Evolutionary conservation across 2,329 filamentous ascomycete species (phyloP), one percentile per base, ranked within the genome.

Genomic region (Calonectria pseudoturangicola): DNA sequence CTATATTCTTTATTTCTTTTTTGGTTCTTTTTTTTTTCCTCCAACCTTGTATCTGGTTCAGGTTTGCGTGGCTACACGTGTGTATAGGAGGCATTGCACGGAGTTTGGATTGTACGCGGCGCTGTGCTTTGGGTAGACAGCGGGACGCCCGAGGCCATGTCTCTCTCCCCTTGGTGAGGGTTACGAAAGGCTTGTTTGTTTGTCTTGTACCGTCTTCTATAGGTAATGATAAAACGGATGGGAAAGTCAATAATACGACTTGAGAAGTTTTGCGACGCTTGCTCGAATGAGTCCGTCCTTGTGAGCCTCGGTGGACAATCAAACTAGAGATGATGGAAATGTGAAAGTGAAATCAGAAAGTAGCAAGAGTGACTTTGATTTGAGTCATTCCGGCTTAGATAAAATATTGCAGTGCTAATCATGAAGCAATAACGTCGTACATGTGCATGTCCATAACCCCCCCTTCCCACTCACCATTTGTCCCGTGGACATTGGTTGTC

Each of bases 51-150:
- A 67, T 64, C 39, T 68, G 47, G 64, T 50, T 58, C 50, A 39
- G 64, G 68, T 69, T 51, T 62, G 63, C 74, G 75, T 77, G 76
- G 70, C 72, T 70, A 54, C 69, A 73, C 74, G 72, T 74, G 70
- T 80, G 76, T 80, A 80, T 71, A 77, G 77, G 79, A 80, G 80
- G 79, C 82, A 82, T 83, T 81, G 80, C 81, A 81, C 45, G 82
- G 81, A 81, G 82, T 83, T 82, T 77, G 81, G 79, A 76, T 68
- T 73, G 75, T 64, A 71, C 73, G 73, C 54, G 72, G 58, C 65
- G 68, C 74, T 77, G 72, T 79, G 73, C 68, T 75, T 77, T 75
- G 72, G 74, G 60, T 73, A 67, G 56, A 25, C 54, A 73, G 63
- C 66, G 51, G 39, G 39, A 51, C 30, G 50, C 45, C 62, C 48